Base-by-base conservation (phyloP, 2,329 filamentous ascomycete species). In the Cercospora berteroae region DNA sequence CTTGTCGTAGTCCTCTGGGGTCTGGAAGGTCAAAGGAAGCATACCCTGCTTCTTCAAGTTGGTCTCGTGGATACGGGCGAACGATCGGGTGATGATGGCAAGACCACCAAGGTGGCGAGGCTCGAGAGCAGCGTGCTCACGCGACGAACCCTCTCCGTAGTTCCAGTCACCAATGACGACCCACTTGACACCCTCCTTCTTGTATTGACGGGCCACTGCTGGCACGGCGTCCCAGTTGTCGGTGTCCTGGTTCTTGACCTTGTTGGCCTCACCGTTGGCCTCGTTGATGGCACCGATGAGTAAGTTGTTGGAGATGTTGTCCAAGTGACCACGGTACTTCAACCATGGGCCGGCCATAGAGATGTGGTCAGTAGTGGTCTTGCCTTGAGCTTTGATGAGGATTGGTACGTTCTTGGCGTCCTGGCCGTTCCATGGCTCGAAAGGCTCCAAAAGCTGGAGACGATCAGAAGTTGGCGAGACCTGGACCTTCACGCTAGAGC, bases 21-120 rank as follows among this genome's bases (percentile, higher is more conserved):
- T 89, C 67, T 88, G 83, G 85, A 99, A 99, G 77, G 94, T 98
- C 73, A 99, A 88, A 77, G 95, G 95, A 84, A 99, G 91, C 94
- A 99, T 97, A 84, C 95, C 95, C 89, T 99, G 95, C 90, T 99
- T 99, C 92, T 99, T 99, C 86, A 99, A 84, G 89, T 99, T 99
- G 86, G 95, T 99, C 88, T 99, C 95, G 88, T 99, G 95, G 79
- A 99, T 99, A 91, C 95, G 95, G 78, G 95, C 95, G 80, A 99
- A 99, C 72, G 88, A 92, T 79, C 93, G 90, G 79, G 91, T 94
- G 80, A 99, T 96, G 85, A 99, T 97, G 78, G 94, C 95, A 77
- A 97, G 88, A 82, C 94, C 95, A 79, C 95, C 95, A 73, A 99
- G 90, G 85, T 98, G 94, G 80, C 95, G 90, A 79, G 95, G 95